Percentiles rank a stretch among this genome's conserved stretches.
phyloP scores from a whole-genome alignment of 2,329 filamentous ascomycete species.

The Colletotrichum godetiae region DNA sequence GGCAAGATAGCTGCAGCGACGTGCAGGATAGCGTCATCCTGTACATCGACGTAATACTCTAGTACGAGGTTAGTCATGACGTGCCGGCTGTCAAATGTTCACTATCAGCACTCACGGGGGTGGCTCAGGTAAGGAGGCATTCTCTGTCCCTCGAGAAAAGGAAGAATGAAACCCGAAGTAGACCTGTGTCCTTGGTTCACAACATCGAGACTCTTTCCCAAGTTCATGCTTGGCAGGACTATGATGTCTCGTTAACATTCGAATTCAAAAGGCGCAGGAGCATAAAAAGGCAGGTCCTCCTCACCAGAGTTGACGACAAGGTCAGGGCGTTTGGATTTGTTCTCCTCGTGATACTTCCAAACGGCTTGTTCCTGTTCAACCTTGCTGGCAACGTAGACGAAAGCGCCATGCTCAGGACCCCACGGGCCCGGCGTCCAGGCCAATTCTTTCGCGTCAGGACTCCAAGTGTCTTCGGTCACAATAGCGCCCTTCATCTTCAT shows the following conservation, averaged over 20 bases:
- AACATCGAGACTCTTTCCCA: slow-evolving; percentile 39
- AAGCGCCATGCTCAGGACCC: slow-evolving; percentile 38
- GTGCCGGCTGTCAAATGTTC: not conserved
- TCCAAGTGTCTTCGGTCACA: slow-evolving; percentile 47
- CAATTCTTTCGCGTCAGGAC: slow-evolving; percentile 43
- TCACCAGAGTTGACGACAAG: slow-evolving; percentile 25
- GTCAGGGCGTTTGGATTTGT: slow-evolving; percentile 39
- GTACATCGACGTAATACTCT: slow-evolving; percentile 59
- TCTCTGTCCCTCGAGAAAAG: slow-evolving; percentile 38
- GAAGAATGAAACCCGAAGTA: slow-evolving; percentile 37
- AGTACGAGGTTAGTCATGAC: not conserved
- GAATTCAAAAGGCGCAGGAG: not conserved
- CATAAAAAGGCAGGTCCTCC: not conserved
- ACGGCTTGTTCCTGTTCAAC: slow-evolving; percentile 47
- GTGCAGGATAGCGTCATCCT: slow-evolving; percentile 63
- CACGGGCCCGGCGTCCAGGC: slow-evolving; percentile 52
- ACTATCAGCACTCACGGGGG: slow-evolving; percentile 2
- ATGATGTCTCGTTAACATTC: slow-evolving; percentile 41
- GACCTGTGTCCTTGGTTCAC: slow-evolving; percentile 38
- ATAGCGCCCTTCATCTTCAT: slow-evolving; percentile 17
- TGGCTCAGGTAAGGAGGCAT: not conserved
- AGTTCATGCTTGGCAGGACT: slow-evolving; percentile 44
- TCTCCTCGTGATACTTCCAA: slow-evolving; percentile 51
- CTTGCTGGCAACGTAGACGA: slow-evolving; percentile 53
- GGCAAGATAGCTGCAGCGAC: slow-evolving; percentile 61